These are phyloP conservation scores for Volutella citrinella DNA, from an alignment of 2,329 filamentous ascomycete genomes.

Conservation along the genomic window DNA sequence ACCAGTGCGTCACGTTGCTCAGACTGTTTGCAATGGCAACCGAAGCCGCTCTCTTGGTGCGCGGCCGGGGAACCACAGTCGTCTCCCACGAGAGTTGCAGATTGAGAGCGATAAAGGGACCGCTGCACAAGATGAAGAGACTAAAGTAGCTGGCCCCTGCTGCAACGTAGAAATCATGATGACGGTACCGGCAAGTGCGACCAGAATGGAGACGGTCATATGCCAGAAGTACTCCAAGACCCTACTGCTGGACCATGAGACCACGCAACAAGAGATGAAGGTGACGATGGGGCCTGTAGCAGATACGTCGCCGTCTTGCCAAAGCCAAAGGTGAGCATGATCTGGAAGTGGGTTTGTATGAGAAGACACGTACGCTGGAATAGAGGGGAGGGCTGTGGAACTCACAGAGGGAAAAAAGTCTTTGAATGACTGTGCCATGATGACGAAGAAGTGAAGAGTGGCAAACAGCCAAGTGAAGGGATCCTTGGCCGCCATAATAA, in stretches of 20 bases:
- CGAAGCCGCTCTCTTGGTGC: conserved; percentile 36
- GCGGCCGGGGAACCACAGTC: conserved; percentile 34
- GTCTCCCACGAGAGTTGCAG: conserved; percentile 37
- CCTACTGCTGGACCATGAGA: conserved; percentile 36
- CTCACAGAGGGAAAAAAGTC: conserved; percentile 38
- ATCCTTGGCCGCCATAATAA: conserved; percentile 29
- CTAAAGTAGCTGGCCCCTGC: conserved; percentile 40
- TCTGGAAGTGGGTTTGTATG: too few species aligned
- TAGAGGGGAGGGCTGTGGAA: too few species aligned
- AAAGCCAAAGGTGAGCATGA: conserved; percentile 25
- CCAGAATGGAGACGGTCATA: conserved; percentile 33
- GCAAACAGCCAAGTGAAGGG: conserved; percentile 37
- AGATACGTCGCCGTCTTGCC: conserved; percentile 31
- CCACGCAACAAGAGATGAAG: conserved; percentile 32
- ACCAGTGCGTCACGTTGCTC: conserved; percentile 36
- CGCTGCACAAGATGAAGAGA: conserved; percentile 35
- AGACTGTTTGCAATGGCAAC: conserved; percentile 39
- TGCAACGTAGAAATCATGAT: conserved; percentile 40
- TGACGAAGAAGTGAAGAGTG: conserved; percentile 38
- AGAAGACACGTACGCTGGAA: too few species aligned
- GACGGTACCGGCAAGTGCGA: conserved; percentile 34
- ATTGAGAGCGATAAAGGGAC: conserved; percentile 37
- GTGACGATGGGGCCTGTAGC: conserved; percentile 38
- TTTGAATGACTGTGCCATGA: conserved; percentile 39
- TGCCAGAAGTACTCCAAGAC: conserved; percentile 37